Evolutionary conservation across 805 yeast genomes (phyloP).

Genomic region (Wickerhamiella allomyrinae): DNA sequence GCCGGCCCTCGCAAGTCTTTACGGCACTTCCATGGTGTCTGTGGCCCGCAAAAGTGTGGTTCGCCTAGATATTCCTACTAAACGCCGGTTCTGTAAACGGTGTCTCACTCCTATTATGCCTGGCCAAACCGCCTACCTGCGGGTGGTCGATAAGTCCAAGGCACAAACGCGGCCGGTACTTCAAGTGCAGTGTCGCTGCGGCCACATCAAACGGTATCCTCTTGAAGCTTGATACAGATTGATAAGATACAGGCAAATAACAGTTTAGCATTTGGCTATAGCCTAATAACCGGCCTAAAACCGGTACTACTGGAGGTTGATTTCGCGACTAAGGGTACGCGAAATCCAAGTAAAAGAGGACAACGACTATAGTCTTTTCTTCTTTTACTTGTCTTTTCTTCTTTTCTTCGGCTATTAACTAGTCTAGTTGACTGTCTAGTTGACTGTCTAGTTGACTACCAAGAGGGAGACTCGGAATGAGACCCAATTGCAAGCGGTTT

Average conservation of each 20-base stretch:
- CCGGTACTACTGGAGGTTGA: no score
- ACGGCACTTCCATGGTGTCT: slow-evolving; percentile 39
- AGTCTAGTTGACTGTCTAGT: no score
- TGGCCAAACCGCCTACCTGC: slow-evolving; percentile 30
- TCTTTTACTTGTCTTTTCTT: not conserved
- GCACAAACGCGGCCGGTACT: slow-evolving; percentile 11
- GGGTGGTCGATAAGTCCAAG: slow-evolving; percentile 32
- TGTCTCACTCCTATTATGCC: slow-evolving; percentile 43
- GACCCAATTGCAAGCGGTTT: no score
- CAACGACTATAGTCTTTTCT: not conserved
- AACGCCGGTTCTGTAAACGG: slow-evolving; percentile 54
- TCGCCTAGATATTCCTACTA: slow-evolving; percentile 38
- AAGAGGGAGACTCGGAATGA: no score
- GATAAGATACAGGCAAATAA: no score
- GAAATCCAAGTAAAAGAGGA: no score
- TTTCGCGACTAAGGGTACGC: no score
- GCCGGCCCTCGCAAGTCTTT: slow-evolving; percentile 37
- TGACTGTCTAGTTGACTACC: no score
- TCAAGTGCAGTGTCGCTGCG: slow-evolving; percentile 13
- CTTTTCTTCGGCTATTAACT: no score
- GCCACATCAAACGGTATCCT: slow-evolving; percentile 10
- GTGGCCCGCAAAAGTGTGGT: slow-evolving; percentile 57
- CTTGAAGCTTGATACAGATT: not conserved
- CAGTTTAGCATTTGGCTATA: no score
- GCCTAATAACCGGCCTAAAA: no score